These are phyloP conservation scores for Ceratocystis huliohia DNA, from an alignment of 2,329 filamentous ascomycete species.

Conservation along the genomic window DNA sequence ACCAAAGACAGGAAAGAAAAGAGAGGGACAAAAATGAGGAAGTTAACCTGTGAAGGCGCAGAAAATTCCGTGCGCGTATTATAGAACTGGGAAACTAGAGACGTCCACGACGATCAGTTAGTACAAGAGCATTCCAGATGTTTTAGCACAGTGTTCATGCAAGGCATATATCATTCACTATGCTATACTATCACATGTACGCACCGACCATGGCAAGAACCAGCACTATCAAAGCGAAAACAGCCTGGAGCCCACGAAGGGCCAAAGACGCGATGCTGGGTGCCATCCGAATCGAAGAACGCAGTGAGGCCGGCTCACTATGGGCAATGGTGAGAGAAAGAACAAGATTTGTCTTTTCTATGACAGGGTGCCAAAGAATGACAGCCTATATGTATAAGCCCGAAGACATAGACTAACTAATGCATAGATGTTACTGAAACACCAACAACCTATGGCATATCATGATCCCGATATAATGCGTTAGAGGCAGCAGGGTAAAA, in stretches of 20 bases:
- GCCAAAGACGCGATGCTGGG: background rate
- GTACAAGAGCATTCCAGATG: background rate
- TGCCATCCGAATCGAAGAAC: background rate
- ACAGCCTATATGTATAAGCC: background rate
- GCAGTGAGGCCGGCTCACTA: constrained; percentile 1
- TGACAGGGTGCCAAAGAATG: background rate
- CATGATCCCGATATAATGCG: background rate
- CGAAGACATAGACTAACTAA: background rate
- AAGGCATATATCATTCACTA: background rate
- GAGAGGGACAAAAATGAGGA: constrained; percentile 42
- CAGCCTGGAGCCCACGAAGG: constrained; percentile 35
- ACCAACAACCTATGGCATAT: background rate
- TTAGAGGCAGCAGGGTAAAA: background rate
- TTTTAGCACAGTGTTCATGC: background rate
- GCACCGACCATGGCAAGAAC: constrained; percentile 40
- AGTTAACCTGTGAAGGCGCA: constrained; percentile 45
- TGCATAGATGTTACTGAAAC: background rate
- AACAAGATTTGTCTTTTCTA: background rate
- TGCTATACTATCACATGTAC: constrained; percentile 17
- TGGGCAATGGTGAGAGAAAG: background rate
- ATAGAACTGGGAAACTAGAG: constrained; percentile 50
- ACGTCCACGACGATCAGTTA: background rate
- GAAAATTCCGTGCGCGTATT: constrained; percentile 40
- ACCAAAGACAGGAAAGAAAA: constrained; percentile 43
- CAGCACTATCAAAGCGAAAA: constrained; percentile 36